These are phyloP conservation scores for Camelina hispida DNA, from an alignment of 345 rosid species.

Conservation along the genomic window DNA sequence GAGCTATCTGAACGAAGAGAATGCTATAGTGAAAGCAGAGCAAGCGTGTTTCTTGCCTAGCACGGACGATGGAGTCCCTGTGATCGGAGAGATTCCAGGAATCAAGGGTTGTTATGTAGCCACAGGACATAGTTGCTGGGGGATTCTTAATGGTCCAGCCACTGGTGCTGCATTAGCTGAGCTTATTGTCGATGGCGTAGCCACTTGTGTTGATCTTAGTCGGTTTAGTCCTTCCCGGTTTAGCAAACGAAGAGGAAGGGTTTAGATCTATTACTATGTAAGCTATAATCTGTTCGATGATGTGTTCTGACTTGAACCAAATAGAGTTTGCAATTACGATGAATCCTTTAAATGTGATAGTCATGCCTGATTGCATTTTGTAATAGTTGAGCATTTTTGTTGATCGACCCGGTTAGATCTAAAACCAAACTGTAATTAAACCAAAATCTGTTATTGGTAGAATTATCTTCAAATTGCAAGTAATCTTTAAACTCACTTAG, in stretches of 20 bases:
- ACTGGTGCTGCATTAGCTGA: constrained; percentile 91
- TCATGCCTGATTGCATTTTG: not conserved
- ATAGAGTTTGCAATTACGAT: not conserved
- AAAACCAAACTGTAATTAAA: not conserved
- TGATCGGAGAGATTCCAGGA: constrained; percentile 81
- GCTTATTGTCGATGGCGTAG: constrained; percentile 68
- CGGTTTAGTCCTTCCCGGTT: constrained; percentile 83
- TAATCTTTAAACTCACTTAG: too few relatives aligned
- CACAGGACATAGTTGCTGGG: constrained; percentile 93
- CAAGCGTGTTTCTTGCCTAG: constrained; percentile 94
- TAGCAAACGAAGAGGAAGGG: constrained; percentile 31
- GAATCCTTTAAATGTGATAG: not conserved
- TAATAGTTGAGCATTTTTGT: not conserved
- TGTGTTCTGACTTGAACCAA: not conserved
- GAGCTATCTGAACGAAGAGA: constrained; percentile 65
- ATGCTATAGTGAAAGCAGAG: constrained; percentile 69
- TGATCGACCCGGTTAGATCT: not conserved
- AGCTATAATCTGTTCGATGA: not conserved
- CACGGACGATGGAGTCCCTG: constrained; percentile 72
- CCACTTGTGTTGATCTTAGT: constrained; percentile 65
- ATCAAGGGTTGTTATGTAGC: constrained; percentile 74
- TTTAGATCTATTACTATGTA: too few relatives aligned
- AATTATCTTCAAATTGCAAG: too few relatives aligned
- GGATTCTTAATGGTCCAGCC: constrained; percentile 87
- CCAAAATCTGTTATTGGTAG: too few relatives aligned